Evolutionary conservation across 345 rosid species (phyloP).

Genomic region (Gossypium australe): DNA sequence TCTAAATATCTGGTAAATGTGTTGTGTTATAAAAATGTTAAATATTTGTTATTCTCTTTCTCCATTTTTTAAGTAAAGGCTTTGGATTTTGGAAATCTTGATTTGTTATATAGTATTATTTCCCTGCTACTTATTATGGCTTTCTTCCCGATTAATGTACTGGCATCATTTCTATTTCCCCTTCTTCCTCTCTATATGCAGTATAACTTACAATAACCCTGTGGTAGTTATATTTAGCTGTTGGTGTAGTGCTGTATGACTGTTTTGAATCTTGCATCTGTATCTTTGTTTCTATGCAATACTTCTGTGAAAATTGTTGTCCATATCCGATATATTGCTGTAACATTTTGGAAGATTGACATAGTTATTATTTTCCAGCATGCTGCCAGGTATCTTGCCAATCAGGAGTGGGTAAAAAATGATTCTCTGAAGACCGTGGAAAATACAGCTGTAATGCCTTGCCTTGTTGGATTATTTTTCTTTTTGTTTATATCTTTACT

Average conservation of each 20-base stretch:
- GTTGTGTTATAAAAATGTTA: neutral
- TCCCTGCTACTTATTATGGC: neutral
- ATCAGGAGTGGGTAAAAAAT: constrained; percentile 98
- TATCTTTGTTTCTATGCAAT: constrained; percentile 10
- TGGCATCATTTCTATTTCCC: neutral
- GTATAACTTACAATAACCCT: neutral
- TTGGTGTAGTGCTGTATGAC: neutral
- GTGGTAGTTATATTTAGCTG: neutral
- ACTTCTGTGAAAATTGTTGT: constrained; percentile 1
- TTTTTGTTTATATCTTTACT: neutral
- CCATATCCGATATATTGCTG: neutral
- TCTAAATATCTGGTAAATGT: neutral
- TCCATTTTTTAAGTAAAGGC: neutral
- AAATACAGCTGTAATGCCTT: constrained; percentile 84
- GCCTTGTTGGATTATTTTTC: constrained; percentile 13
- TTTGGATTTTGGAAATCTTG: neutral
- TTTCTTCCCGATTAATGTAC: neutral
- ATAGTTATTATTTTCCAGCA: constrained; percentile 49
- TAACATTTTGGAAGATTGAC: constrained; percentile 17
- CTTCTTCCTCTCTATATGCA: neutral
- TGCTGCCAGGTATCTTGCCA: constrained; percentile 97
- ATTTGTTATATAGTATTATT: neutral
- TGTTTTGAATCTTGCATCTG: constrained; percentile 3
- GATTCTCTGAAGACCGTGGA: constrained; percentile 95
- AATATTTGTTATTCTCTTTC: neutral